Evolutionary conservation across 2,329 filamentous ascomycete genomes (phyloP), one percentile per base, ranked within the genome.

Genomic region (Septoria petroselini): DNA sequence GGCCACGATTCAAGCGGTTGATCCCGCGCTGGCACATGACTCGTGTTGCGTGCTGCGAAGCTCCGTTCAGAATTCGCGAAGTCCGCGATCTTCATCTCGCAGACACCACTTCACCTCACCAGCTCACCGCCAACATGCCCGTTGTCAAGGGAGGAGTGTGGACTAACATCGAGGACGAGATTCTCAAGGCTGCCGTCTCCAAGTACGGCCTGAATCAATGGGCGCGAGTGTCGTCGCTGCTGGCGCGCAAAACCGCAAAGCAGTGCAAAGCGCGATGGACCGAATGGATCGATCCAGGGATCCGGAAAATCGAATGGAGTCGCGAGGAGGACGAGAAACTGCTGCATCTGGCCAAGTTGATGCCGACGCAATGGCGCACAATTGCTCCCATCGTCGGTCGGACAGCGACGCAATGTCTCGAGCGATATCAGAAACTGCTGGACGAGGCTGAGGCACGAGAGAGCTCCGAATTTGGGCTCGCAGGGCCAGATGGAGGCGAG

Each of bases 241-340:
- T 98, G 59, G 91, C 91, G 68, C 88, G 94, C 66, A 98, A 98
- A 73, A 97, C 93, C 25, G 85, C 93, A 43, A 98, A 98, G 75
- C 93, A 98, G 75, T 98, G 93, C 82, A 98, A 98, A 75, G 91
- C 93, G 54, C 81, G 93, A 74, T 98, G 93, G 93, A 84, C 85
- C 68, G 91, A 98, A 79, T 98, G 93, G 91, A 81, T 98, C 60
- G 93, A 98, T 67, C 93, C 93, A 15, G 88, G 88, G 68, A 97
- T 98, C 75, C 88, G 91, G 66, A 98, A 98, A 77, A 93, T 95
- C 62, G 93, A 98, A 74, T 98, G 93, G 91, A 95, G 89, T 68
- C 88, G 93, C 66, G 93, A 98, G 71, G 93, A 98, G 70, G 93
- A 98, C 70, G 93, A 98, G 76, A 96, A 95, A 74, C 79, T 98